phyloP scores from a whole-genome alignment of 192 early-diverging fungal genomes.

The Linderina pennispora region DNA sequence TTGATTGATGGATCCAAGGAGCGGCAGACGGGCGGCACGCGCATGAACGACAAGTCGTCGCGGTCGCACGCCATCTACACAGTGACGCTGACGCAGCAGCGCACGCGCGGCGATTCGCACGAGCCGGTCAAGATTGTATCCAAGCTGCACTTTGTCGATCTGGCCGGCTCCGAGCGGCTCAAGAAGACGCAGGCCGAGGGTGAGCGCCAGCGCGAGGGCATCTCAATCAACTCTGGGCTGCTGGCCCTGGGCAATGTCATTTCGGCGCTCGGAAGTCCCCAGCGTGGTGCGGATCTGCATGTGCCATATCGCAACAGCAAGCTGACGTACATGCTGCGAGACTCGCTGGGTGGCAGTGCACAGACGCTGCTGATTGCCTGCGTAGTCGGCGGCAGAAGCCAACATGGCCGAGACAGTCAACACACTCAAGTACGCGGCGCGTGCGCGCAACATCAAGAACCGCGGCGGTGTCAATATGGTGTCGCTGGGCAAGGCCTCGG shows the following conservation, averaged over 20 bases:
- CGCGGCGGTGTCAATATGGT: slow-evolving; percentile 65
- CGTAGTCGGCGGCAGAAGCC: slow-evolving; percentile 77
- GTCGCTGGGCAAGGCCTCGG: slow-evolving; percentile 51
- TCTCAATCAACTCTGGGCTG: slow-evolving; percentile 93
- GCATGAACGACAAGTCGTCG: slow-evolving; percentile 95
- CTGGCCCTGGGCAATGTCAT: slow-evolving; percentile 97
- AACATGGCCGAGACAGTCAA: slow-evolving; percentile 90
- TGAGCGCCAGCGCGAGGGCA: slow-evolving; percentile 92
- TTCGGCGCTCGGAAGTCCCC: slow-evolving; percentile 83
- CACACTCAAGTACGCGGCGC: slow-evolving; percentile 93
- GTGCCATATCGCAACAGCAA: slow-evolving; percentile 98
- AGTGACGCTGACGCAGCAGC: slow-evolving; percentile 77
- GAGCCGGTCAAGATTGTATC: slow-evolving; percentile 62
- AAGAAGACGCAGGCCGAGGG: slow-evolving; percentile 92
- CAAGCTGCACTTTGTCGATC: slow-evolving; percentile 98
- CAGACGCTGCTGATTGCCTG: slow-evolving; percentile 95
- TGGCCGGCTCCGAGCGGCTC: slow-evolving; percentile 94
- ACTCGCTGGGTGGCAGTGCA: slow-evolving; percentile 91
- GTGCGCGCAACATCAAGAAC: slow-evolving; percentile 96
- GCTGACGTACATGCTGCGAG: slow-evolving; percentile 92
- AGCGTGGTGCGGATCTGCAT: slow-evolving; percentile 53
- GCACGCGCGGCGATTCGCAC: slow-evolving; percentile 28
- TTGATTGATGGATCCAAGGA: slow-evolving; percentile 66
- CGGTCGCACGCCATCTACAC: slow-evolving; percentile 97
- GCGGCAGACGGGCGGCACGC: slow-evolving; percentile 89